These are phyloP conservation scores for Erysimum cheiranthoides DNA, from an alignment of 345 rosid species.

Conservation along the genomic window DNA sequence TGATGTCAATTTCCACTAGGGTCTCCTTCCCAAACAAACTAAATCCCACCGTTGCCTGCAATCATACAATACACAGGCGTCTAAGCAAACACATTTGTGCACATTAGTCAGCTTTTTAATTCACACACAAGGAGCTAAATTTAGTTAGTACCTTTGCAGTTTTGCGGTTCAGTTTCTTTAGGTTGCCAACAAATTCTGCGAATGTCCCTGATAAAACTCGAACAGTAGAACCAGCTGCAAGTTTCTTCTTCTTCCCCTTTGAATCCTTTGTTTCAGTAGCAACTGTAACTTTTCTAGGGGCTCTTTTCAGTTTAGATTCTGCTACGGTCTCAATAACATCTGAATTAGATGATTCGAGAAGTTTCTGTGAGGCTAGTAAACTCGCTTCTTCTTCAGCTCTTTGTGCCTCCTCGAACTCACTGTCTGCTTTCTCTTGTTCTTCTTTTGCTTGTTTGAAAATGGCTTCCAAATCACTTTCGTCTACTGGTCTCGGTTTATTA, in stretches of 20 bases:
- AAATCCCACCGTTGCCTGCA: slow-evolving; percentile 87
- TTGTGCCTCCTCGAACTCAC: slow-evolving; percentile 61
- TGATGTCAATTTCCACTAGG: slow-evolving; percentile 70
- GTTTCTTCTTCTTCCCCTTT: slow-evolving; percentile 50
- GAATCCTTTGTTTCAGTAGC: slow-evolving; percentile 39
- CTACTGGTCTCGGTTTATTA: slow-evolving; percentile 80
- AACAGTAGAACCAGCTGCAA: slow-evolving; percentile 69
- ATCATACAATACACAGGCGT: slow-evolving; percentile 21
- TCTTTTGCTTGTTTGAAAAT: slow-evolving; percentile 74
- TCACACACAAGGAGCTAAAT: slow-evolving; percentile 11
- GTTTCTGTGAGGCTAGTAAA: slow-evolving; percentile 33
- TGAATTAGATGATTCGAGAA: slow-evolving; percentile 28
- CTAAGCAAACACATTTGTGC: slow-evolving; percentile 23
- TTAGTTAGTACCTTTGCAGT: slow-evolving; percentile 62
- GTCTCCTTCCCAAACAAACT: slow-evolving; percentile 90
- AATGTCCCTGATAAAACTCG: slow-evolving; percentile 77
- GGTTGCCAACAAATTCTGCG: slow-evolving; percentile 73
- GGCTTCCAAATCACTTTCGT: slow-evolving; percentile 68
- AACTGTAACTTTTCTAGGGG: slow-evolving; percentile 44
- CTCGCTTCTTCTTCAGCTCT: slow-evolving; percentile 47
- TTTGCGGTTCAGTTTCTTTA: slow-evolving; percentile 75
- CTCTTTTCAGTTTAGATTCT: slow-evolving; percentile 49
- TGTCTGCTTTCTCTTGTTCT: slow-evolving; percentile 74
- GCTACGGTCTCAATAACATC: slow-evolving; percentile 40
- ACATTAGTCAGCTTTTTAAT: neutral